Evolutionary conservation across 31 red algal species (phyloP), one percentile per base, ranked within the genome.

Genomic region (Bonnemaisonia californica): DNA sequence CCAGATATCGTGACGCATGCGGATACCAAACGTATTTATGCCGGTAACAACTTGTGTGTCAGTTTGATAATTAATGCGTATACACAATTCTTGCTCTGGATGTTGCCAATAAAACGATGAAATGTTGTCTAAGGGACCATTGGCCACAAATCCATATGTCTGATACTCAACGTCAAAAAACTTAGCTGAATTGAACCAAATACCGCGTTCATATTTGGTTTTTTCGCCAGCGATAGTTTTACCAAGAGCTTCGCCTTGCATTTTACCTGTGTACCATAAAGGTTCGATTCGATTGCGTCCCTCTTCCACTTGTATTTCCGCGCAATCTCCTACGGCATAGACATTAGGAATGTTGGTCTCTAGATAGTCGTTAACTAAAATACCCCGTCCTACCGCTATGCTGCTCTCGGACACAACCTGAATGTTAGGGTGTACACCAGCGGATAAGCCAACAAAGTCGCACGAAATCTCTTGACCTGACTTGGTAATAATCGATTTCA

Each of bases 111-210:
- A 74, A 42, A 74, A 57, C 9, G 42, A 19, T 32, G 42, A 11
- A 30, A 55, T 18, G 54, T 32, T 18, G 9, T 45, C 69, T 54
- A 12, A 9, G 9, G 40, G 40, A 27, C 16, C 27, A 68, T 9
- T 12, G 9, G 37, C 11, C 21, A 78, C 58, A 13, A 12, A 9
- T 13, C 74, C 74, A 78, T 69, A 67, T 9, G 58, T 67, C 19
- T 67, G 56, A 29, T 78, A 78, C 69, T 78, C 74, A 12, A 78
- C 19, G 16, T 78, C 74, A 19, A 78, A 30, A 78, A 78, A 78
- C 32, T 78, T 78, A 16, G 74, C 56, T 9, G 59, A 69, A 29
- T 78, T 78, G 57, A 78, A 78, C 59, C 56, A 78, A 34, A 27
- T 64, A 9, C 59, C n/a, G 9, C 59, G 74, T 9, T 78, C 27